These are phyloP conservation scores for Entomophthora muscae DNA, from an alignment of 371 early-diverging fungal genomes.

Conservation along the genomic window DNA sequence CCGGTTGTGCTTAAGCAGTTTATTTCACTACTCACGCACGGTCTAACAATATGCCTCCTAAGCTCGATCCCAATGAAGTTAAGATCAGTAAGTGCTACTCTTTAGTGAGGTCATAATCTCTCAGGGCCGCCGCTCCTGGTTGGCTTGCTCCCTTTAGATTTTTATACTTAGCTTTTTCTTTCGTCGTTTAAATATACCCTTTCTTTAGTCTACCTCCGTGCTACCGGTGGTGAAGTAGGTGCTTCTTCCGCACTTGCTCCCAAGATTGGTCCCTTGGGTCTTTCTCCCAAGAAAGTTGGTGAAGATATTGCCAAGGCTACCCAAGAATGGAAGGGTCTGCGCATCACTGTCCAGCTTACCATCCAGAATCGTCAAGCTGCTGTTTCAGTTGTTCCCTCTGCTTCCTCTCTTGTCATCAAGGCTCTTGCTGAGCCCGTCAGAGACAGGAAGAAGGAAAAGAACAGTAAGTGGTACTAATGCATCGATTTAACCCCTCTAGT, in stretches of 20 bases:
- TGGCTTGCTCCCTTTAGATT: not conserved
- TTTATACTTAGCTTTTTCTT: not conserved
- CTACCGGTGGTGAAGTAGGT: conserved; percentile 98
- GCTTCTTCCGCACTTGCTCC: conserved; percentile 97
- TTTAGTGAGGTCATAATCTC: not conserved
- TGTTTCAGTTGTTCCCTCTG: conserved; percentile 93
- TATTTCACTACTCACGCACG: not conserved
- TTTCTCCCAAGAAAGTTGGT: conserved; percentile 99
- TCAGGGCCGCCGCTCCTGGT: not conserved
- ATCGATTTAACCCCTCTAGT: conserved; percentile 18
- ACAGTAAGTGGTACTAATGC: conserved; percentile 36
- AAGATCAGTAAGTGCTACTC: conserved; percentile 40
- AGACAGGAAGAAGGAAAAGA: conserved; percentile 99
- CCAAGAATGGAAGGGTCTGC: conserved; percentile 96
- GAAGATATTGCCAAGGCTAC: conserved; percentile 99
- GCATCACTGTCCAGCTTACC: conserved; percentile 94
- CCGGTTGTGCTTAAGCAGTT: not conserved
- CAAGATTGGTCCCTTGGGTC: conserved; percentile 99
- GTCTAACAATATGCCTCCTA: conserved; percentile 42
- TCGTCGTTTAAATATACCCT: not conserved
- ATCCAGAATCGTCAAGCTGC: conserved; percentile 99
- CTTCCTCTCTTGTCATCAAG: conserved; percentile 95
- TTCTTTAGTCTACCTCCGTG: conserved; percentile 66
- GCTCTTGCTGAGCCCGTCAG: conserved; percentile 98
- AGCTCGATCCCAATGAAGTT: conserved; percentile 76